These are phyloP conservation scores for Quercus rubra DNA, from an alignment of 306 rosid species.

Conservation along the genomic window DNA sequence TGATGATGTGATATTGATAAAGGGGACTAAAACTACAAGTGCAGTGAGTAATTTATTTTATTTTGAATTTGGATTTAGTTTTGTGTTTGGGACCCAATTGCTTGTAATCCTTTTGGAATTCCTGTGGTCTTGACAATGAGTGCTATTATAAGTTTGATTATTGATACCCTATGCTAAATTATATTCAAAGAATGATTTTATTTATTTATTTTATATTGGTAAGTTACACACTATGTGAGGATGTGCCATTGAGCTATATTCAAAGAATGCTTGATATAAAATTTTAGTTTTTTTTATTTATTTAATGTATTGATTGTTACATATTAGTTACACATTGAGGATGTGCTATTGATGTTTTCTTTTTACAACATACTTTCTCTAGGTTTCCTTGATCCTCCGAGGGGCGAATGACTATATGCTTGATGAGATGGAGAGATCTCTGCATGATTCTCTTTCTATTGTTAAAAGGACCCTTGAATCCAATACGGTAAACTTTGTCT, in stretches of 20 bases:
- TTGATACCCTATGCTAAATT: too few species aligned
- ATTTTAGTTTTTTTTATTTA: background rate
- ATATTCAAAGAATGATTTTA: background rate
- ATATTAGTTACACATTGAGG: slow-evolving; percentile 2
- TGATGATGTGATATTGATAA: slow-evolving; percentile 84
- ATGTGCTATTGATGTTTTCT: background rate
- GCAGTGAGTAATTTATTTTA: slow-evolving; percentile 60
- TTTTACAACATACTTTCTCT: slow-evolving; percentile 5
- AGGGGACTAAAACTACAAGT: slow-evolving; percentile 82
- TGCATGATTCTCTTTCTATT: slow-evolving; percentile 86
- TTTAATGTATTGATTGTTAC: background rate
- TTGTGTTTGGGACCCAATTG: background rate
- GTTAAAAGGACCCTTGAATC: slow-evolving; percentile 98
- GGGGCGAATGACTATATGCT: slow-evolving; percentile 99
- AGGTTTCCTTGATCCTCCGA: slow-evolving; percentile 87
- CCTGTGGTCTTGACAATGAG: background rate
- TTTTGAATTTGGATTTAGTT: background rate
- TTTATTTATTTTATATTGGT: background rate
- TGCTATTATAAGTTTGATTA: background rate
- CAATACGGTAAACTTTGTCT: slow-evolving; percentile 53
- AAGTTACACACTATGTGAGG: too few species aligned
- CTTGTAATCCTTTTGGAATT: background rate
- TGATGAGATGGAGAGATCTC: slow-evolving; percentile 97
- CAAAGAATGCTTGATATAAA: background rate
- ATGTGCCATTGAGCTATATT: background rate